Evolutionary conservation across 495 filamentous ascomycete genomes (phyloP), one percentile per base, ranked within the genome.

Genomic region (Aspergillus kassunensis): DNA sequence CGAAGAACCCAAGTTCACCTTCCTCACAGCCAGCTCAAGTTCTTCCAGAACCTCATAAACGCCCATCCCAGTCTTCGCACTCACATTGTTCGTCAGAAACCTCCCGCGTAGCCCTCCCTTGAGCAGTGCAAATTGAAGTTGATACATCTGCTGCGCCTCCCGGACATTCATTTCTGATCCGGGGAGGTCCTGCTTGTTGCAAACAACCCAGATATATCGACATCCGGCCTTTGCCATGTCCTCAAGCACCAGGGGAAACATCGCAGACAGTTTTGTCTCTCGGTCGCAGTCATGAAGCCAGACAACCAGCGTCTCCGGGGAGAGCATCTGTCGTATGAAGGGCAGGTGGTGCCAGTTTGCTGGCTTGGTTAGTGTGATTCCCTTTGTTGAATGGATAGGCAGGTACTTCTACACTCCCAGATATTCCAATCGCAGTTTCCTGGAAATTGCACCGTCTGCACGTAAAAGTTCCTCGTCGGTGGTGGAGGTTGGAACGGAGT

Each of bases 151-250:
- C 10, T 4, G 35, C 16, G 27, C 11, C 1, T 39, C 13, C 23
- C 39, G 20, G 13, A 49, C 13, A 7, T 11, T 39, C 15, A 23
- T 19, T 2, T 34, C 10, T n/a, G 18, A 18, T 4, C 29, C 29
- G n/a, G 27, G 16, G n/a, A 7, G 2, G n/a, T 34, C 33, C 33
- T 49, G 45, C 15, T 49, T 49, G 21, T 49, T 49, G 20, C 37
- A 39, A 2, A 6, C 33, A 9, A 49, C 16, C 45, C 45, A 49
- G 20, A 49, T 25, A 18, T 37, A 25, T 13, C 30, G 20, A 6
- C 27, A 37, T 1, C 21, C 33, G 2, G 12, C 16, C 6, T 25
- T 8, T 6, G 11, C 33, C 45, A 49, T 49, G 8, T 39, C 34
- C 21, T 37, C 5, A 6, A 49, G 15, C 4, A 49, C 2, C 13